These are phyloP conservation scores for Eucalyptus shirleyi DNA, from an alignment of 345 rosid species.

Conservation along the genomic window DNA sequence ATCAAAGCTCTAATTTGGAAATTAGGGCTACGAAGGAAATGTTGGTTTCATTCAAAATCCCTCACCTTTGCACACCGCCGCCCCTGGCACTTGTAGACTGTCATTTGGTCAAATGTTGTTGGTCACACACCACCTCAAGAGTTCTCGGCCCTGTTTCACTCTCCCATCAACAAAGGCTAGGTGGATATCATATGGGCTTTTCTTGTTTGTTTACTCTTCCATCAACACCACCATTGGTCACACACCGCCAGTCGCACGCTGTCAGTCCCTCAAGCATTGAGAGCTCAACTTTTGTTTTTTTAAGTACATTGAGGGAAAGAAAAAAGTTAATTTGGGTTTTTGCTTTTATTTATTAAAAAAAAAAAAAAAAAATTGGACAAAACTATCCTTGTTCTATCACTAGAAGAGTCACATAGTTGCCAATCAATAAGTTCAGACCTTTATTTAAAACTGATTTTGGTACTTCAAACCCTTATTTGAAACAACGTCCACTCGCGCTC, in stretches of 20 bases:
- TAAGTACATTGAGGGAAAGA: neutral
- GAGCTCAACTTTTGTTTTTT: no score
- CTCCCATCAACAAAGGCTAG: no score
- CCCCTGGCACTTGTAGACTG: accelerated
- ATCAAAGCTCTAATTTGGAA: no score
- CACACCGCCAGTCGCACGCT: accelerated
- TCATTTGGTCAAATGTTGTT: no score
- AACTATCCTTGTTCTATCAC: no score
- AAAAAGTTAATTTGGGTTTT: no score
- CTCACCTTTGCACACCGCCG: neutral
- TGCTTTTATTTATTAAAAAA: no score
- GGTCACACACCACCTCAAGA: neutral
- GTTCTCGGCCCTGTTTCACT: accelerated
- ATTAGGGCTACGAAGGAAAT: accelerated
- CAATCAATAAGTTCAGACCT: accelerated
- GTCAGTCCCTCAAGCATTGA: neutral
- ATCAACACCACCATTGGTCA: accelerated
- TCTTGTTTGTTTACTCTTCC: neutral
- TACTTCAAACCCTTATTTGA: neutral
- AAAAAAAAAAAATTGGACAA: no score
- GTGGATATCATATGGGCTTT: no score
- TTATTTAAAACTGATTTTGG: no score
- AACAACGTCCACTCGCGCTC: accelerated
- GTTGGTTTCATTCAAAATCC: neutral
- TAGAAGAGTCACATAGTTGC: neutral